Evolutionary conservation across 2,329 filamentous ascomycete genomes (phyloP), one percentile per base, ranked within the genome.

Genomic region (Venturia asperata): DNA sequence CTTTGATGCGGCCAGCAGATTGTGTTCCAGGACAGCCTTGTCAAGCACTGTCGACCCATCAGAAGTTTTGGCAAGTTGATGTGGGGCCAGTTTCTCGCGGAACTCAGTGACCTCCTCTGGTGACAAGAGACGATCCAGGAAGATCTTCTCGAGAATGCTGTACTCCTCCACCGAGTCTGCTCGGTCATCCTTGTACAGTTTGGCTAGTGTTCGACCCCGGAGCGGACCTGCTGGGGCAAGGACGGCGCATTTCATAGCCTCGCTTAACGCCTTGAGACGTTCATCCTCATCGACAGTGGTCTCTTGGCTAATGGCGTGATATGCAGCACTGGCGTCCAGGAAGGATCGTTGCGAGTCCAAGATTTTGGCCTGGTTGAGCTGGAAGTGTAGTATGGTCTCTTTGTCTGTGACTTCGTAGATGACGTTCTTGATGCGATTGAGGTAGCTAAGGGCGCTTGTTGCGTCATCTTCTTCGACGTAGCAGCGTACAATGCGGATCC

Each of bases 131-230:
- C 92, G 86, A 76, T 97, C 91, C 61, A 97, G 82, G 76, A 96
- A 96, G 85, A 99, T 97, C 81, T 97, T 97, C 80, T 97, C 94
- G 17, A 99, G 80, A 64, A 99, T 97, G 61, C 86, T 82, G 73
- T 89, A 93, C 77, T 97, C 91, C 41, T 88, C 85, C 1, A 94
- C 84, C 62, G 87, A 84, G 3, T 82, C 80, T 0, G 90, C 84
- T 39, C 94, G 85, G 69, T 97, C 94, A 76, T 99, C 94, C 76
- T 96, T 96, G 83, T 96, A 96, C 17, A 99, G 80, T 64, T 89
- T 87, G 5, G 87, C 91, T 21, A 99, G 83, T 55, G 88, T 87
- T 60, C 90, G 86, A 68, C 89, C 91, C 64, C 94, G 87, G 72
- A 87, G 82, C 0, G 94, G 94, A 0, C 94, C 94, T 0, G 94